Conservation (phyloP, 73 alveolate genomes). For the Paramecium primaurelia region DNA sequence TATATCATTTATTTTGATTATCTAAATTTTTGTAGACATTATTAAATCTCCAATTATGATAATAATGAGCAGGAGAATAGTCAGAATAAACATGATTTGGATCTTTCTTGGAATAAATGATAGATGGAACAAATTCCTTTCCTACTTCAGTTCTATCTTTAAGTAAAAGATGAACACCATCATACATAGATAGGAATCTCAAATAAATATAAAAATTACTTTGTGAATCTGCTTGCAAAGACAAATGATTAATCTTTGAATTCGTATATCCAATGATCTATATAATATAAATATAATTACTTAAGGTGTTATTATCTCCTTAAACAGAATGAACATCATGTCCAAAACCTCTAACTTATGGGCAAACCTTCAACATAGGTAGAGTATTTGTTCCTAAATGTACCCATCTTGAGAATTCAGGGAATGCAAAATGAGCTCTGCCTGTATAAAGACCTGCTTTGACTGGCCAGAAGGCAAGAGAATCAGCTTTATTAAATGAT, state of each 20-base stretch:
- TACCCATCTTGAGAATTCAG: slow-evolving; percentile 86
- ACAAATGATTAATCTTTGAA: slow-evolving; percentile 54
- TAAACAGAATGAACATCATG: slow-evolving; percentile 57
- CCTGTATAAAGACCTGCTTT: slow-evolving; percentile 69
- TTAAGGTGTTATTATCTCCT: slow-evolving; percentile 71
- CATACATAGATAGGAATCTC: slow-evolving; percentile 74
- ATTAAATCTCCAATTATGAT: slow-evolving; percentile 63
- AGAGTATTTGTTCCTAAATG: slow-evolving; percentile 78
- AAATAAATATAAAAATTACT: background rate
- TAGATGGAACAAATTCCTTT: slow-evolving; percentile 42
- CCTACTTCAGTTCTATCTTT: slow-evolving; percentile 84
- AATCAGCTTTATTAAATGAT: slow-evolving; percentile 62
- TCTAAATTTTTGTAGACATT: slow-evolving; percentile 43
- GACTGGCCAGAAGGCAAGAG: slow-evolving; percentile 76
- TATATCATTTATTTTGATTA: background rate
- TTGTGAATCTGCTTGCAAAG: slow-evolving; percentile 54
- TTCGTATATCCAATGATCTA: slow-evolving; percentile 80
- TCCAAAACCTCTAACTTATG: slow-evolving; percentile 80
- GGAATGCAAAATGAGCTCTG: slow-evolving; percentile 73
- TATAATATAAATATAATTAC: background rate
- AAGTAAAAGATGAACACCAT: slow-evolving; percentile 77
- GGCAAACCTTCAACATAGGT: slow-evolving; percentile 79
- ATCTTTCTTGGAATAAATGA: slow-evolving; percentile 44
- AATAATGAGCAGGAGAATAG: slow-evolving; percentile 59
- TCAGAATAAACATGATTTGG: slow-evolving; percentile 57